Conservation (phyloP, 257 asterid genomes). For the Jaltomata sinuosa region DNA sequence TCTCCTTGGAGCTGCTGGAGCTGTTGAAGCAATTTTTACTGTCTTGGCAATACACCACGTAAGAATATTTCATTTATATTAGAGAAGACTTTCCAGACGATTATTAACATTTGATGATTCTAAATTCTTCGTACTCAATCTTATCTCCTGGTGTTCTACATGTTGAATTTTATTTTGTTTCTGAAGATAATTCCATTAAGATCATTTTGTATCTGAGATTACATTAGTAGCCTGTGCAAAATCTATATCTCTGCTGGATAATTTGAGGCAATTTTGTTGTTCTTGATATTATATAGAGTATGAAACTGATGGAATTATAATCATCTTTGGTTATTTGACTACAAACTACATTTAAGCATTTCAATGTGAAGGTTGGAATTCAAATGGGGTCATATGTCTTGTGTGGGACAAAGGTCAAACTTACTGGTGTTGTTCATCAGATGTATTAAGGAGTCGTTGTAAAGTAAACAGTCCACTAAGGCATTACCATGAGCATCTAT, state of each 20-base stretch:
- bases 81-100: not conserved
- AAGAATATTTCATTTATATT: constrained; percentile 12
- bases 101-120: not conserved
- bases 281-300: not conserved
- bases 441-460: not conserved
- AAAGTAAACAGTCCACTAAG: not conserved
- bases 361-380: not conserved
- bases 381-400: not conserved
- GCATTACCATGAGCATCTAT: not conserved
- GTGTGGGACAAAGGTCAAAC: not conserved
- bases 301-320: not conserved
- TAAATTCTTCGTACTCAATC: not conserved
- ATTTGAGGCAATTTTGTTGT: not conserved
- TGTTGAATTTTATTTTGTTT: not conserved
- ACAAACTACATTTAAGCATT: not conserved
- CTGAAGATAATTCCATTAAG: not conserved
- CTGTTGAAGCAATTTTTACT: constrained; percentile 83
- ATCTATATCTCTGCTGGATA: not conserved
- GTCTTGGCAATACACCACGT: constrained; percentile 77
- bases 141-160: not conserved
- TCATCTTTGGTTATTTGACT: not conserved
- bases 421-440: not conserved
- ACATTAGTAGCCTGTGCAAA: not conserved
- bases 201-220: not conserved
- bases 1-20: constrained; percentile 98